phyloP scores from a whole-genome alignment of 2,329 filamentous ascomycete genomes.

The Clonostachys chloroleuca region DNA sequence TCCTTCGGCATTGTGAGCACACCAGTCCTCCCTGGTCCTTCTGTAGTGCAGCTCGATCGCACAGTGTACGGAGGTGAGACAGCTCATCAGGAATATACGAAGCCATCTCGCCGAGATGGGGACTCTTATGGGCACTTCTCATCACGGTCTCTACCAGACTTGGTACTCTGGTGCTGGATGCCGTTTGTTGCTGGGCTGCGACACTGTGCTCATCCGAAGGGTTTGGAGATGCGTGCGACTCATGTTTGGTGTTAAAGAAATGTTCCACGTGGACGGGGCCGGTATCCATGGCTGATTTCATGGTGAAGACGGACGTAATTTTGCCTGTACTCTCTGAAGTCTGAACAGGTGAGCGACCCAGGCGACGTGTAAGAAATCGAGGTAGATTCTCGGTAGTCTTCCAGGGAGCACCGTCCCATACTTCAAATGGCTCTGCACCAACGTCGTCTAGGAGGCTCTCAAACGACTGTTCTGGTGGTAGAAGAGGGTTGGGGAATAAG shows the following conservation, averaged over 20 bases:
- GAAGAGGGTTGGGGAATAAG: constrained; percentile 60
- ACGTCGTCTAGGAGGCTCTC: background rate
- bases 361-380: constrained; percentile 12
- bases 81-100: constrained; percentile 35
- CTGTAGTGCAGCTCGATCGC: constrained; percentile 32
- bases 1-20: constrained; percentile 47
- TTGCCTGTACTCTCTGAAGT: constrained; percentile 19
- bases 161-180: constrained; percentile 21
- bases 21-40: constrained; percentile 40
- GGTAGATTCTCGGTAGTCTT: constrained; percentile 4
- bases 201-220: constrained; percentile 1
- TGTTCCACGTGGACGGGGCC: constrained; percentile 1
- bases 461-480: constrained; percentile 22
- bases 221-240: constrained; percentile 11
- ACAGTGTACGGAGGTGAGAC: constrained; percentile 28
- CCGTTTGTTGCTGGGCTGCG: no score
- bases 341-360: constrained; percentile 24
- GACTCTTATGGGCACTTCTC: constrained; percentile 36
- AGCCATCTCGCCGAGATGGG: constrained; percentile 34
- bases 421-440: constrained; percentile 1
- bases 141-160: constrained; percentile 48
- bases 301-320: constrained; percentile 18
- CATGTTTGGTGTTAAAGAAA: background rate
- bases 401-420: constrained; percentile 3
- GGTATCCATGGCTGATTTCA: constrained; percentile 7